phyloP scores from a whole-genome alignment of 176 grass and related monocot species.

The Elymus sibiricus region DNA sequence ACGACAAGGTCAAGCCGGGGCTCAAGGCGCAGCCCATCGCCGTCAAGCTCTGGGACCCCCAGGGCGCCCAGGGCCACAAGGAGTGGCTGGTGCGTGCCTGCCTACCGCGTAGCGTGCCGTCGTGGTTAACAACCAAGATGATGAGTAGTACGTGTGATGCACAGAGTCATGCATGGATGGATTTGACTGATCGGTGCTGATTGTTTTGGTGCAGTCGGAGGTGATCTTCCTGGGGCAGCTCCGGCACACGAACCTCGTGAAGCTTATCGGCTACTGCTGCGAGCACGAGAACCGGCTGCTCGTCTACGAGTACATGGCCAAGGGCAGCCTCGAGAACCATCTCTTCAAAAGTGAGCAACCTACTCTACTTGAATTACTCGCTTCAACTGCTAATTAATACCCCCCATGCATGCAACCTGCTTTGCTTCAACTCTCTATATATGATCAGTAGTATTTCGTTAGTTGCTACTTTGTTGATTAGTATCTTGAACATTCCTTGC shows the following conservation, averaged over 20 bases:
- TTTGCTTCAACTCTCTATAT: not conserved
- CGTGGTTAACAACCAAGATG: not conserved
- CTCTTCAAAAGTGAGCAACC: conserved; percentile 61
- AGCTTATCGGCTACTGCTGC: conserved; percentile 69
- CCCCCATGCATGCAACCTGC: not conserved
- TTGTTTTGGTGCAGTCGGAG: conserved; percentile 25
- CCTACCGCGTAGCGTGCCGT: not conserved
- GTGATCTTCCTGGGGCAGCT: conserved; percentile 78
- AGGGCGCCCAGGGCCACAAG: conserved; percentile 73
- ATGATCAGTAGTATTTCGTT: not conserved
- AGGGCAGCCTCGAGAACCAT: conserved; percentile 67
- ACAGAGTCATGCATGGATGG: not conserved
- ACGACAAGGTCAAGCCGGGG: conserved; percentile 61
- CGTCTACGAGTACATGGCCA: conserved; percentile 75
- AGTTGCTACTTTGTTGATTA: not conserved
- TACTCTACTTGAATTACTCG: not conserved
- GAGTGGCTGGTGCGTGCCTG: conserved; percentile 58
- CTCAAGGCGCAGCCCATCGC: conserved; percentile 64
- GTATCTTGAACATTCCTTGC: not conserved
- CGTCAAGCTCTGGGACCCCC: conserved; percentile 83
- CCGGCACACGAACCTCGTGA: conserved; percentile 63
- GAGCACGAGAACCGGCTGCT: conserved; percentile 64
- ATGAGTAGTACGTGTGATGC: too few relatives aligned
- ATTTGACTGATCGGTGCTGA: not conserved
- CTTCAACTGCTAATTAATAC: too few relatives aligned